Conservation (phyloP, 2,329 filamentous ascomycete genomes). For the Phialophora verrucosa region DNA sequence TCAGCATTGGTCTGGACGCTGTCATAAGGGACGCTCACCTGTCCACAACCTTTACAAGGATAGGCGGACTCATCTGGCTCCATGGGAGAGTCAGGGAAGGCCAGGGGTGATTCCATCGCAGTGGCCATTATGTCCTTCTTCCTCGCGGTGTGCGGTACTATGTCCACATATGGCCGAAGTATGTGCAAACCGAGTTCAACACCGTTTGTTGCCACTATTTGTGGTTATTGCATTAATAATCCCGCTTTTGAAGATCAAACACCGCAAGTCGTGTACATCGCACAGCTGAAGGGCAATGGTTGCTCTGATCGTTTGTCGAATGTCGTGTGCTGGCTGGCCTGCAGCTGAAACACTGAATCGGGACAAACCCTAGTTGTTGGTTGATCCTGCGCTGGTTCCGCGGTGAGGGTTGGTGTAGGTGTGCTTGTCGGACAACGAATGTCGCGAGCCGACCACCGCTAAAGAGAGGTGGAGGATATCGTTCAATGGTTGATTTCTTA, state of each 20-base stretch:
- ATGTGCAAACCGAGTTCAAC: constrained; percentile 16
- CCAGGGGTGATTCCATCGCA: constrained; percentile 65
- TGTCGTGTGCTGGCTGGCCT: constrained; percentile 25
- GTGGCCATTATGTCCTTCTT: constrained; percentile 45
- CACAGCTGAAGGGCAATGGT: constrained; percentile 7
- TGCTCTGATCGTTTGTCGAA: constrained; percentile 15
- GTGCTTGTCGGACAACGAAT: background rate
- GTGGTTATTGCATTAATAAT: constrained; percentile 26
- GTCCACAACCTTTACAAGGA: constrained; percentile 90
- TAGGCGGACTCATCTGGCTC: constrained; percentile 80
- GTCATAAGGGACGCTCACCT: constrained; percentile 62
- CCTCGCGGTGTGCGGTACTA: constrained; percentile 17
- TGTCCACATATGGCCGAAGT: constrained; percentile 28
- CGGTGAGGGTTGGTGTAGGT: constrained; percentile 5
- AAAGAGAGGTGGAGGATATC: constrained; percentile 7
- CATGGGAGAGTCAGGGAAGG: constrained; percentile 65
- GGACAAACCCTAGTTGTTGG: constrained; percentile 1
- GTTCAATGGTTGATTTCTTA: background rate
- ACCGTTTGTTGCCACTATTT: constrained; percentile 11
- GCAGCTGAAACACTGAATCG: constrained; percentile 28
- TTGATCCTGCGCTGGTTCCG: constrained; percentile 2
- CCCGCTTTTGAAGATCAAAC: constrained; percentile 21
- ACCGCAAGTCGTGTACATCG: constrained; percentile 22
- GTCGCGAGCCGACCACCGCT: background rate
- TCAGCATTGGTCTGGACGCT: constrained; percentile 28